Percentiles rank a stretch among this genome's conserved stretches.
Evolutionary conservation across 2,329 filamentous ascomycete species (phyloP).

Genomic region (Fusarium sp.): DNA sequence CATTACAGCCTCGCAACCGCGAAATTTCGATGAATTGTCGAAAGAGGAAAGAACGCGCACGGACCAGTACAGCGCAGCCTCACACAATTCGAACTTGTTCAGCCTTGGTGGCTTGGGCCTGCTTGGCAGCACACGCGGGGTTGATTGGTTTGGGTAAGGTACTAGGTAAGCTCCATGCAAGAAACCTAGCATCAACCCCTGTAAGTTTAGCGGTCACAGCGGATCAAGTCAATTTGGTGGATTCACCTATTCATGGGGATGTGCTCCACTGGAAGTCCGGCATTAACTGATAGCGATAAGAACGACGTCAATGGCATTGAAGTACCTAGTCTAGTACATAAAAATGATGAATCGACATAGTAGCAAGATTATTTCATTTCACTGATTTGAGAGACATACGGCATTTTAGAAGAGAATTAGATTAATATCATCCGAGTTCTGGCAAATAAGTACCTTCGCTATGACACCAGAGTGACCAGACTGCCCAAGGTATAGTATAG

Average conservation of each 20-base stretch:
- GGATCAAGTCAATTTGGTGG: constrained; percentile 13
- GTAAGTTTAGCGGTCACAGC: constrained; percentile 22
- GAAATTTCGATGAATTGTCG: constrained; percentile 20
- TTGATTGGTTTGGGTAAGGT: not conserved
- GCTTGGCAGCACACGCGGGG: constrained; percentile 1
- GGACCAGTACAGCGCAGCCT: constrained; percentile 36
- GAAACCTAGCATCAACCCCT: constrained; percentile 1
- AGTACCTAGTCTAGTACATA: too few species aligned
- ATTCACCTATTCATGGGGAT: not conserved
- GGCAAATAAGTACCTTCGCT: not conserved
- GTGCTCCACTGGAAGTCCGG: constrained; percentile 9
- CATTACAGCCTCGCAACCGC: constrained; percentile 22
- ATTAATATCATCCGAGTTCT: not conserved
- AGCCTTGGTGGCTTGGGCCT: constrained; percentile 40
- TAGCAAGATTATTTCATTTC: too few species aligned
- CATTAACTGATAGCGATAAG: constrained; percentile 39
- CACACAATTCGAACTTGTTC: not conserved
- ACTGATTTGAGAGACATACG: not conserved
- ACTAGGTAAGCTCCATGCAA: not conserved
- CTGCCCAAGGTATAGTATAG: not conserved
- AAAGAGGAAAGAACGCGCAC: constrained; percentile 16
- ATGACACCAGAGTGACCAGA: not conserved
- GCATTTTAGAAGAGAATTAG: not conserved
- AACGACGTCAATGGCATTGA: constrained; percentile 15
- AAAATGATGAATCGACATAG: too few species aligned